Conservation (phyloP, 202 grass and related monocot species). For the Panicum virgatum region DNA sequence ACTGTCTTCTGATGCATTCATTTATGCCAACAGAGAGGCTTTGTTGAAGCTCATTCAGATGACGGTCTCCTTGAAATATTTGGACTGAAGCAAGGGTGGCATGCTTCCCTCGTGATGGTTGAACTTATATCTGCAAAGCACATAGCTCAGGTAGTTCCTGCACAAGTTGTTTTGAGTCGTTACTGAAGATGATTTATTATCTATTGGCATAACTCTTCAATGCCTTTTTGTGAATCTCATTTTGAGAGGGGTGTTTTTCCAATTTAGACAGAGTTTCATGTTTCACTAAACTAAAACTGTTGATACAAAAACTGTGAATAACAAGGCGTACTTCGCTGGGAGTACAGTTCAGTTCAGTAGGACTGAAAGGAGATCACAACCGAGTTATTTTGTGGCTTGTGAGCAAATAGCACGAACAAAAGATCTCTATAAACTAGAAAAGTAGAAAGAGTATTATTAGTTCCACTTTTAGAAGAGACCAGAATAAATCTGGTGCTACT, state of each 20-base stretch:
- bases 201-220: background rate
- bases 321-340: background rate
- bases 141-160: slow-evolving; percentile 80
- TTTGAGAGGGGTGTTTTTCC: background rate
- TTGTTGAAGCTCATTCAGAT: slow-evolving; percentile 89
- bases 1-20: slow-evolving; percentile 27
- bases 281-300: background rate
- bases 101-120: slow-evolving; percentile 98
- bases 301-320: background rate
- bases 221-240: background rate
- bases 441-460: background rate
- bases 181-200: slow-evolving; percentile 10
- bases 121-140: slow-evolving; percentile 99
- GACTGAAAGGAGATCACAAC: slow-evolving; percentile 2
- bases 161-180: background rate
- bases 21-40: slow-evolving; percentile 71
- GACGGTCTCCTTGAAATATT: slow-evolving; percentile 99
- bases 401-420: background rate
- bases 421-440: background rate
- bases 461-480: background rate
- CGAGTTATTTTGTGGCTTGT: background rate
- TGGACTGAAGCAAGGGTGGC: slow-evolving; percentile 99
- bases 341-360: background rate
- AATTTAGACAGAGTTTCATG: background rate
- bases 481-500: background rate